phyloP scores from a whole-genome alignment of 352 stramenopile species.

The Phytophthora palmivora region DNA sequence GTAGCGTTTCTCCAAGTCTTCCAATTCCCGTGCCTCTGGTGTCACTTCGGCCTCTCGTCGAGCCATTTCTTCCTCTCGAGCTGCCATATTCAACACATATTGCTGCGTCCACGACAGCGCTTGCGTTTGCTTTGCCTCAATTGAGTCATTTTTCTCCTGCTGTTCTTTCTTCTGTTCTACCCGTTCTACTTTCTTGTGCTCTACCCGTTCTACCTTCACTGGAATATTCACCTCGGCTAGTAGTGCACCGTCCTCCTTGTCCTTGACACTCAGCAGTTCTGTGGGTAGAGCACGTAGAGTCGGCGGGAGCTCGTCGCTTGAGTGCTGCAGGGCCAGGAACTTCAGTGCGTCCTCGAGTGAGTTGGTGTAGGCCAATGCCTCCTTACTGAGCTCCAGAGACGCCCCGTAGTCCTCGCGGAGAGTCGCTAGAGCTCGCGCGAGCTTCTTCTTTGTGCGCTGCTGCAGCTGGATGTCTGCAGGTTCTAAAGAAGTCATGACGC shows the following conservation, averaged over 20 bases:
- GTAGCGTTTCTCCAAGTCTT: slow-evolving; percentile 62
- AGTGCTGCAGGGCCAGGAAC: slow-evolving; percentile 66
- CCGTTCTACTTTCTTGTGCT: too few relatives aligned
- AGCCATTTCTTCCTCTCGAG: slow-evolving; percentile 51
- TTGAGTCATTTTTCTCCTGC: slow-evolving; percentile 15
- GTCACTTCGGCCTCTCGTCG: slow-evolving; percentile 43
- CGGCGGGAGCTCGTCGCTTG: slow-evolving; percentile 62
- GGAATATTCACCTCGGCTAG: slow-evolving; percentile 41
- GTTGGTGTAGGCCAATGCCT: slow-evolving; percentile 69
- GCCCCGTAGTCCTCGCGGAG: slow-evolving; percentile 65
- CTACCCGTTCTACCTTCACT: not conserved
- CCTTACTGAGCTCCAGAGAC: slow-evolving; percentile 30
- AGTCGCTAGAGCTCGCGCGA: slow-evolving; percentile 49
- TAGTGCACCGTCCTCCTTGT: slow-evolving; percentile 32
- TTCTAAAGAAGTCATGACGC: slow-evolving; percentile 36
- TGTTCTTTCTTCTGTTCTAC: slow-evolving; percentile 5
- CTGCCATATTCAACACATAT: slow-evolving; percentile 70
- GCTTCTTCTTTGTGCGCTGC: slow-evolving; percentile 62
- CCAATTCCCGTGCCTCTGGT: slow-evolving; percentile 44
- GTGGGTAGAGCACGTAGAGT: slow-evolving; percentile 47
- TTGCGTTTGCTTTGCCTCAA: slow-evolving; percentile 16
- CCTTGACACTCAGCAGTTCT: slow-evolving; percentile 5
- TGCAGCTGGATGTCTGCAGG: slow-evolving; percentile 51
- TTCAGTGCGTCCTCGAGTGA: slow-evolving; percentile 69
- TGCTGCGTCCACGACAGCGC: slow-evolving; percentile 80